Percentiles rank a stretch among this genome's conserved stretches.
Evolutionary conservation across 192 early-diverging fungal species (phyloP).

Genomic region (Geranomyces variabilis): DNA sequence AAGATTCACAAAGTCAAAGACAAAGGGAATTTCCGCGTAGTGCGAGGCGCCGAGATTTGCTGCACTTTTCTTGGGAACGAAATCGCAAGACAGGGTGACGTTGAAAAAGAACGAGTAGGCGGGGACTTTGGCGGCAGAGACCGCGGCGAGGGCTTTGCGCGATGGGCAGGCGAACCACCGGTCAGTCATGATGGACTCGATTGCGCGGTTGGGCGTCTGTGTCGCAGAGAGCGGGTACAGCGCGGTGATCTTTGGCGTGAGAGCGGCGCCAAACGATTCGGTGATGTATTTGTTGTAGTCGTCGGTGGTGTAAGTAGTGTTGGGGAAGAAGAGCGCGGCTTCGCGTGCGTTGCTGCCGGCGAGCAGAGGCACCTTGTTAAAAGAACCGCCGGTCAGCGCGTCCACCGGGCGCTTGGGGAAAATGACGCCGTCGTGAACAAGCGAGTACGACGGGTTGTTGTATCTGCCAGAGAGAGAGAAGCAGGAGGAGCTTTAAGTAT

Average conservation of each 20-base stretch:
- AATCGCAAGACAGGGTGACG: too few species aligned
- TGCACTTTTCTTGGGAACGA: too few species aligned
- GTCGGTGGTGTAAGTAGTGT: neutral
- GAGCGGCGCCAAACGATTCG: neutral
- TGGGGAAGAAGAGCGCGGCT: neutral
- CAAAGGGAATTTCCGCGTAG: too few species aligned
- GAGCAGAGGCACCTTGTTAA: constrained; percentile 8
- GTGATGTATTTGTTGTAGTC: neutral
- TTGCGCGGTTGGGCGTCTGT: too few species aligned
- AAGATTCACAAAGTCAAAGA: too few species aligned
- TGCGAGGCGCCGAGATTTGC: too few species aligned
- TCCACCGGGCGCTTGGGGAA: neutral
- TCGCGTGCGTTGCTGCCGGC: neutral
- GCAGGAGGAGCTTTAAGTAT: too few species aligned
- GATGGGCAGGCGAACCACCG: too few species aligned
- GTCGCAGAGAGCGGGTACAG: constrained; percentile 4
- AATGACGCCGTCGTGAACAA: neutral
- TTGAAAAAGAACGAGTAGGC: too few species aligned
- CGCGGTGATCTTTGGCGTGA: neutral
- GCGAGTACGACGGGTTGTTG: neutral
- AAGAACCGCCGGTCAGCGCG: neutral
- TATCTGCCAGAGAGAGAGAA: neutral
- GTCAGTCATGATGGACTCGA: too few species aligned
- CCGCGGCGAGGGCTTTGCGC: too few species aligned
- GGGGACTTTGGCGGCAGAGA: too few species aligned